Evolutionary conservation across 2,329 filamentous ascomycete species (phyloP).

Genomic region (Cladosporium sp.): DNA sequence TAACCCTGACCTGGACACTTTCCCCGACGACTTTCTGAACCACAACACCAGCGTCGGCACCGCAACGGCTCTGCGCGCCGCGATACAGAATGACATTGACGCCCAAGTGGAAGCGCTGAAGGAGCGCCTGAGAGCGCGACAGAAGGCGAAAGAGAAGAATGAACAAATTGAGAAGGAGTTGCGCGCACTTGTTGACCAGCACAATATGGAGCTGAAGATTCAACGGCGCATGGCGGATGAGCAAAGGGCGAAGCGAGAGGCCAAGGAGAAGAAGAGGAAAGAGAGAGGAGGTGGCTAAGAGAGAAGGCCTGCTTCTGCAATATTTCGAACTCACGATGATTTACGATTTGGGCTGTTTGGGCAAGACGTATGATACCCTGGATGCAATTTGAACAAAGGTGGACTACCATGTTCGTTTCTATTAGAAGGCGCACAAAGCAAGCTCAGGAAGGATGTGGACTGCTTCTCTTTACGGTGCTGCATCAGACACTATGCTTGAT

Average conservation of each 20-base stretch:
- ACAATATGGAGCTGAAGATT: slow-evolving; percentile 42
- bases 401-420: too few species aligned
- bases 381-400: background rate
- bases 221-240: slow-evolving; percentile 38
- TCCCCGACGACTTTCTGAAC: slow-evolving; percentile 37
- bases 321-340: background rate
- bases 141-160: slow-evolving; percentile 38
- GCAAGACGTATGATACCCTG: slow-evolving; percentile 8
- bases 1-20: slow-evolving; percentile 33
- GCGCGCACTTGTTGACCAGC: slow-evolving; percentile 39
- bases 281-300: slow-evolving; percentile 17
- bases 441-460: too few species aligned
- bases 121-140: slow-evolving; percentile 31
- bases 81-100: slow-evolving; percentile 29
- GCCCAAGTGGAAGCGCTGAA: slow-evolving; percentile 26
- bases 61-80: slow-evolving; percentile 32
- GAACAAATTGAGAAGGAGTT: slow-evolving; percentile 40
- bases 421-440: too few species aligned
- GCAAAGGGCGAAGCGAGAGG: slow-evolving; percentile 33
- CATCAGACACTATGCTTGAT: too few species aligned
- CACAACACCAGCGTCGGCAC: slow-evolving; percentile 32
- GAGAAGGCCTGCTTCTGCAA: background rate
- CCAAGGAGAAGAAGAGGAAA: slow-evolving; percentile 27
- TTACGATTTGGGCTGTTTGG: background rate
- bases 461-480: too few species aligned